These are phyloP conservation scores for Yamadazyma ubonensis DNA, from an alignment of 805 yeast species.

Conservation along the genomic window DNA sequence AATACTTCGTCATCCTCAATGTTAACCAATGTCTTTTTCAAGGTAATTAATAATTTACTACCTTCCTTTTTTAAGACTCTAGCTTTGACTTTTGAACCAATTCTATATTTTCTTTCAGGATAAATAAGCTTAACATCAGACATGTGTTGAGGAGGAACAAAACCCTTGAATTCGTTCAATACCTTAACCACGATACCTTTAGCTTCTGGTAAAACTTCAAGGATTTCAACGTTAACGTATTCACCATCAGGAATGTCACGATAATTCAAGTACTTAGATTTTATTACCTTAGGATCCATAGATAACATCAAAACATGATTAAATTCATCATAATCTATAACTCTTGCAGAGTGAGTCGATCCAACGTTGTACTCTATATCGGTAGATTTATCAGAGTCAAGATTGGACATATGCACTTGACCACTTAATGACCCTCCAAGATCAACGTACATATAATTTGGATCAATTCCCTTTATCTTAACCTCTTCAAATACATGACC, in stretches of 20 bases:
- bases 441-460: constrained; percentile 54
- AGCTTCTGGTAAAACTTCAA: constrained; percentile 52
- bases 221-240: constrained; percentile 49
- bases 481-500: constrained; percentile 70
- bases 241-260: constrained; percentile 80
- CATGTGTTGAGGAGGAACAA: constrained; percentile 72
- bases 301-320: constrained; percentile 72
- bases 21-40: constrained; percentile 81
- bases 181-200: constrained; percentile 68
- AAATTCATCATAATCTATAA: constrained; percentile 62
- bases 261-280: constrained; percentile 62
- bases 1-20: constrained; percentile 56
- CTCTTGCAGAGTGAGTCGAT: constrained; percentile 71
- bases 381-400: constrained; percentile 47
- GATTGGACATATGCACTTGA: constrained; percentile 74
- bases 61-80: constrained; percentile 60
- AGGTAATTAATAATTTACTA: constrained; percentile 57
- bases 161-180: constrained; percentile 67
- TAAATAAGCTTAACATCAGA: constrained; percentile 80
- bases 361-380: constrained; percentile 58
- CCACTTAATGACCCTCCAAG: constrained; percentile 60
- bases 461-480: constrained; percentile 58
- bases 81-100: constrained; percentile 77
- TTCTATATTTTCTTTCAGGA: constrained; percentile 90
- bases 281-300: constrained; percentile 61